Conservation (phyloP, 106 monocot species). For the Dendrobium huoshanense region DNA sequence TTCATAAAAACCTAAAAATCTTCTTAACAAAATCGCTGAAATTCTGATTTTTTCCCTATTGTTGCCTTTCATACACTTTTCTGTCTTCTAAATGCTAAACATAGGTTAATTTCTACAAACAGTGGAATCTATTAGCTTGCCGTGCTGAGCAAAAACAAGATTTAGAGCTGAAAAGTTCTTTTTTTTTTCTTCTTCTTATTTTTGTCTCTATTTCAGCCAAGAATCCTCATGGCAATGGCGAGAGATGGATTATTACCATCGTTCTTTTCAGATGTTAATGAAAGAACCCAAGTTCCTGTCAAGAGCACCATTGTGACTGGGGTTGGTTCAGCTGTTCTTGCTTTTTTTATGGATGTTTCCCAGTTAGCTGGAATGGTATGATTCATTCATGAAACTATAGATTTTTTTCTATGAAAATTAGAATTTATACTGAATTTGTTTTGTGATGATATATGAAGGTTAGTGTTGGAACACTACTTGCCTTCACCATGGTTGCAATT, state of each 20-base stretch:
- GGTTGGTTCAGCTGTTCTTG: slow-evolving; percentile 47
- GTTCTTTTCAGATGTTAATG: slow-evolving; percentile 75
- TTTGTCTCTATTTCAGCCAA: slow-evolving; percentile 48
- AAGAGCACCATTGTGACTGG: slow-evolving; percentile 84
- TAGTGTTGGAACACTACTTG: slow-evolving; percentile 95
- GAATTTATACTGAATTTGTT: background rate
- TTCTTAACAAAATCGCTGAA: too few relatives aligned
- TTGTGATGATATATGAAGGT: slow-evolving; percentile 35
- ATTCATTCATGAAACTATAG: background rate
- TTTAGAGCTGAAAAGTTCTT: background rate
- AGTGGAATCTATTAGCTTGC: background rate
- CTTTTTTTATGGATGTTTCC: slow-evolving; percentile 95
- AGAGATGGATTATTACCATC: slow-evolving; percentile 86
- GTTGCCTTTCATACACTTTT: too few relatives aligned
- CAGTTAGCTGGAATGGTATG: slow-evolving; percentile 92
- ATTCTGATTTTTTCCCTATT: too few relatives aligned
- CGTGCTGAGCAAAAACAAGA: background rate
- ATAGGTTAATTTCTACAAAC: too few relatives aligned
- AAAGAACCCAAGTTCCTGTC: slow-evolving; percentile 75
- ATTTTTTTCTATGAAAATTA: background rate
- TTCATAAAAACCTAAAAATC: too few relatives aligned
- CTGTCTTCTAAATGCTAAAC: too few relatives aligned
- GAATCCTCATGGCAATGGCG: slow-evolving; percentile 97
- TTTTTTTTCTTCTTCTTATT: background rate
- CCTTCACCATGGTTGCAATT: slow-evolving; percentile 85